Percentiles rank a stretch among this genome's conserved stretches.
Conservation (phyloP, 208 protist genomes). For the Acanthamoeba healyi region DNA sequence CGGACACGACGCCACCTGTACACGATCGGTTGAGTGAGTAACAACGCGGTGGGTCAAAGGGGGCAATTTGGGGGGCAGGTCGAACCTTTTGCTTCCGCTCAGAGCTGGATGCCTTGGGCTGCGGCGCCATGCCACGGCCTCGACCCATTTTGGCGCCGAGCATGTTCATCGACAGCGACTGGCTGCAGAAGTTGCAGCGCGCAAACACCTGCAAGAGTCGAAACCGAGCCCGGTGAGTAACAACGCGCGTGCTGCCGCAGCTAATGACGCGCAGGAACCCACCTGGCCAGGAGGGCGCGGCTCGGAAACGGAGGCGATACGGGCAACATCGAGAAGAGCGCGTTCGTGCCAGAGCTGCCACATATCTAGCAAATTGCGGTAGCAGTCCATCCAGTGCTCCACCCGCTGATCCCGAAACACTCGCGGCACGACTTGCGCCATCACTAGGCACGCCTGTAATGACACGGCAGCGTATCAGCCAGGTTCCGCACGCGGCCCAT, state of each 20-base stretch:
- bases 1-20: constrained; percentile 79
- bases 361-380: constrained; percentile 88
- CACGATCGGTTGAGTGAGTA: background rate
- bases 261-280: background rate
- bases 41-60: background rate
- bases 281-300: background rate
- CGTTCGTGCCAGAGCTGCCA: constrained; percentile 89
- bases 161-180: constrained; percentile 34
- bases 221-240: too few relatives aligned
- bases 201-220: constrained; percentile 67
- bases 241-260: too few relatives aligned
- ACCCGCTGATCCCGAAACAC: constrained; percentile 71
- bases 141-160: background rate
- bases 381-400: constrained; percentile 80
- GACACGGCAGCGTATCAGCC: too few relatives aligned
- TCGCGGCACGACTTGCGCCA: constrained; percentile 72
- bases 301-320: constrained; percentile 32
- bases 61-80: too few relatives aligned
- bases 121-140: constrained; percentile 20
- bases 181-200: constrained; percentile 79
- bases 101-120: constrained; percentile 31
- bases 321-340: constrained; percentile 84
- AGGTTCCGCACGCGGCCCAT: background rate
- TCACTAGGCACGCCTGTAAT: constrained; percentile 30
- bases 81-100: constrained; percentile 60